These are phyloP conservation scores for Volutella citrinella DNA, from an alignment of 2,329 filamentous ascomycete species.

Conservation along the genomic window DNA sequence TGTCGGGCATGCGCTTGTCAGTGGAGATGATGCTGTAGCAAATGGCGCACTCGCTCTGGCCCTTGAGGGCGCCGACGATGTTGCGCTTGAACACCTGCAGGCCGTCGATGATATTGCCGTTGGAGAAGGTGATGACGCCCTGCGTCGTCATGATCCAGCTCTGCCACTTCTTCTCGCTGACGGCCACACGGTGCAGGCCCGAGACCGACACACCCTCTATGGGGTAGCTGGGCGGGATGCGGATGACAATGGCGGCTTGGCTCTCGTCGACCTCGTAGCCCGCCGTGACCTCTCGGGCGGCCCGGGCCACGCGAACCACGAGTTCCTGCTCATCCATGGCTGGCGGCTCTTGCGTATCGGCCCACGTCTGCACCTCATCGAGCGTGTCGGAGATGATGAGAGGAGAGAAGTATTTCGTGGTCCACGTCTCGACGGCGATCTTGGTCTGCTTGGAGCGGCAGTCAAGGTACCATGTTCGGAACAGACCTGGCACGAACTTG, in stretches of 20 bases:
- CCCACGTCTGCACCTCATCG: conserved; percentile 67
- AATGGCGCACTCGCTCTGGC: conserved; percentile 92
- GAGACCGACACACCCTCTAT: conserved; percentile 74
- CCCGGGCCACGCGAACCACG: conserved; percentile 67
- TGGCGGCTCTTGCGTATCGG: conserved; percentile 47
- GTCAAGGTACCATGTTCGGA: conserved; percentile 81
- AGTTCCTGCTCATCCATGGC: conserved; percentile 54
- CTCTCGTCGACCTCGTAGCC: conserved; percentile 87
- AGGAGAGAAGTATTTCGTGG: conserved; percentile 76
- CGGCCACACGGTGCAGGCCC: conserved; percentile 78
- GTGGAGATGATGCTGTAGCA: conserved; percentile 92
- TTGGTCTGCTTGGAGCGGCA: conserved; percentile 79
- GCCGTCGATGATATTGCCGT: conserved; percentile 84
- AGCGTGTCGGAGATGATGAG: conserved; percentile 65
- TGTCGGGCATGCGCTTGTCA: conserved; percentile 88
- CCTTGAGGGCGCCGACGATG: conserved; percentile 82
- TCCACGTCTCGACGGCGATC: conserved; percentile 79
- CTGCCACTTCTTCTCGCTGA: conserved; percentile 90
- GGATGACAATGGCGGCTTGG: conserved; percentile 77
- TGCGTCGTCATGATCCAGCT: conserved; percentile 86
- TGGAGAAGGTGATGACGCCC: conserved; percentile 89
- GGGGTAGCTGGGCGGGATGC: conserved; percentile 77
- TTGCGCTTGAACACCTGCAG: conserved; percentile 83
- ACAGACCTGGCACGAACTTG: conserved; percentile 72
- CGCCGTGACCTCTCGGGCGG: conserved; percentile 74